Evolutionary conservation across 2,329 filamentous ascomycete species (phyloP).

Genomic region (Ceratocystis diversiconidia): DNA sequence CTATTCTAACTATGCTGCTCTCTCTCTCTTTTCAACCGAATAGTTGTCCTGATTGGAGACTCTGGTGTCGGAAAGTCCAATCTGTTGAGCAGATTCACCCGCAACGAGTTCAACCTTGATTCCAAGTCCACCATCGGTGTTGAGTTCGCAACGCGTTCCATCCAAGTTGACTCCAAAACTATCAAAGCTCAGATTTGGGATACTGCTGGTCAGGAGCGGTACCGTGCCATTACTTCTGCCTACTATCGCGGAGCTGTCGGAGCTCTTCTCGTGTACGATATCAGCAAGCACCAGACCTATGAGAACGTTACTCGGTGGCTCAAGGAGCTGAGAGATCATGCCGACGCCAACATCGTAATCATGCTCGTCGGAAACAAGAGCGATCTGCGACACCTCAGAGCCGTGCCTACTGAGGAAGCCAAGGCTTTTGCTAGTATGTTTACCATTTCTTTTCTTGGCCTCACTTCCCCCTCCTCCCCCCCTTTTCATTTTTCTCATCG

Average conservation of each 20-base stretch:
- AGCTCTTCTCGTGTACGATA: conserved; percentile 95
- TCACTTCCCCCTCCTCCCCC: background rate
- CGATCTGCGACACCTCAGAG: conserved; percentile 95
- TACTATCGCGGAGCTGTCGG: conserved; percentile 98
- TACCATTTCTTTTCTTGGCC: background rate
- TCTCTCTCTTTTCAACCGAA: conserved; percentile 18
- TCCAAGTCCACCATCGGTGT: conserved; percentile 99
- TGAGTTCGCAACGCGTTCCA: conserved; percentile 95
- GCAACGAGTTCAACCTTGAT: conserved; percentile 99
- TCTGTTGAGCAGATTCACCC: conserved; percentile 96
- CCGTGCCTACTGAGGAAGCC: conserved; percentile 93
- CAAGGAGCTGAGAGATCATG: conserved; percentile 95
- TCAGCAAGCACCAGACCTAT: conserved; percentile 98
- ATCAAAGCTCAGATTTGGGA: conserved; percentile 99
- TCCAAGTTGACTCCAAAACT: conserved; percentile 97
- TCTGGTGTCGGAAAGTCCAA: conserved; percentile 99
- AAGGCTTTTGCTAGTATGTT: conserved; percentile 87
- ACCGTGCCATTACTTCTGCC: conserved; percentile 95
- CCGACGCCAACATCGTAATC: conserved; percentile 97
- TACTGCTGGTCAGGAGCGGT: conserved; percentile 95
- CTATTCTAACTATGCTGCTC: conserved; percentile 23
- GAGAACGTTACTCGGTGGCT: conserved; percentile 98
- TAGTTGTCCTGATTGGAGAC: conserved; percentile 97
- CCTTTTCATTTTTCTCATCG: background rate
- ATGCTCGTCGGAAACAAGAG: conserved; percentile 99